Conservation (phyloP, 1,284 basidiomycete genomes). For the Fistulina hepatica region DNA sequence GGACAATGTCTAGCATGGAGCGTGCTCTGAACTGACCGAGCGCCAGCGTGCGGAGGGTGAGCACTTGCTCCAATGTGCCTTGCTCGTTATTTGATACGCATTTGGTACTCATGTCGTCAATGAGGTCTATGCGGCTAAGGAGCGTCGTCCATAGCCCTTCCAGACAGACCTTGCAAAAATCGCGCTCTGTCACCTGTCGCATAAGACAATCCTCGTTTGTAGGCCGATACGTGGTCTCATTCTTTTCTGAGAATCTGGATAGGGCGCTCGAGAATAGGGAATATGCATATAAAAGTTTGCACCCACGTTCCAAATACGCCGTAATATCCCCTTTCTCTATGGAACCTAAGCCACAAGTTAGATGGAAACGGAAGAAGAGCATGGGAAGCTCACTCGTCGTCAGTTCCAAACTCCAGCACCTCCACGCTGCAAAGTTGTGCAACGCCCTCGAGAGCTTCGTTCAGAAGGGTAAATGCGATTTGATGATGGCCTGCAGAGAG, state of each 20-base stretch:
- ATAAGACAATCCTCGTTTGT: conserved; percentile 82
- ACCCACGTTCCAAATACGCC: conserved; percentile 69
- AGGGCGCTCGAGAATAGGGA: conserved; percentile 1
- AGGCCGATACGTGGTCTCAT: conserved; percentile 57
- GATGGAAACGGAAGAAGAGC: neutral
- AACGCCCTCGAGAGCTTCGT: conserved; percentile 36
- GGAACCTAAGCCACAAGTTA: conserved; percentile 40
- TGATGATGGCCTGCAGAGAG: conserved; percentile 42
- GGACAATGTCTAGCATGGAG: too few species aligned
- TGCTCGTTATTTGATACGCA: conserved; percentile 19
- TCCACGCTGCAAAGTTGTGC: conserved; percentile 73
- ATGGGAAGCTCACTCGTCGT: conserved; percentile 39
- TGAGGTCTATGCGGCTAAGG: conserved; percentile 44
- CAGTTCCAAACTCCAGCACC: conserved; percentile 64
- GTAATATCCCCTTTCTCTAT: conserved; percentile 46
- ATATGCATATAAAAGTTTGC: neutral
- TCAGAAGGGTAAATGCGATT: conserved; percentile 46
- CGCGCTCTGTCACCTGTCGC: conserved; percentile 59
- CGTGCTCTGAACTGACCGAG: conserved; percentile 52
- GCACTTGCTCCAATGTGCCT: conserved; percentile 17
- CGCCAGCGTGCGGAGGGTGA: conserved; percentile 42
- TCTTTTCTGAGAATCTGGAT: conserved; percentile 45
- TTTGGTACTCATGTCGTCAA: conserved; percentile 38
- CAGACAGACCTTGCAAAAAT: conserved; percentile 68
- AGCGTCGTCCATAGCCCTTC: conserved; percentile 65